These are phyloP conservation scores for Globisporangium ultimum DNA, from an alignment of 352 stramenopile species.

Conservation along the genomic window DNA sequence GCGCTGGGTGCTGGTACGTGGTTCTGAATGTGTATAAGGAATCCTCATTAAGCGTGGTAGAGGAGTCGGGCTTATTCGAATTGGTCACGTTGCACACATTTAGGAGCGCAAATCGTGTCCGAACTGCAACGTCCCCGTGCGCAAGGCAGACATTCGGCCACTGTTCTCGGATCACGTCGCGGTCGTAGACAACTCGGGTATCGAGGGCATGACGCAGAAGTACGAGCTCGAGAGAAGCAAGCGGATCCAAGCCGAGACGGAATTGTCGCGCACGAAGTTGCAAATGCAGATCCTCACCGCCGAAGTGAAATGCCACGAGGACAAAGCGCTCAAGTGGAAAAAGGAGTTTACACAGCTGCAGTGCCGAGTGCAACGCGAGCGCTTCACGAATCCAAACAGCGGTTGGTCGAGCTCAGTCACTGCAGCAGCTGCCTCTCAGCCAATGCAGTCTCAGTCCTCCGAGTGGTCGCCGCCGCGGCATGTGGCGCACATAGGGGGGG, in stretches of 20 bases:
- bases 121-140: slow-evolving; percentile 55
- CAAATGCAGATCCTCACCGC: slow-evolving; percentile 27
- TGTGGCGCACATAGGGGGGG: too few species aligned
- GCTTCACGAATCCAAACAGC: slow-evolving; percentile 7
- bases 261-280: slow-evolving; percentile 35
- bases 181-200: slow-evolving; percentile 68
- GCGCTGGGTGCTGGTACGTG: slow-evolving; percentile 43
- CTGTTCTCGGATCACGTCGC: slow-evolving; percentile 73
- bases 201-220: slow-evolving; percentile 57
- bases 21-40: neutral
- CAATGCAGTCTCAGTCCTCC: too few species aligned
- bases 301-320: slow-evolving; percentile 18
- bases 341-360: slow-evolving; percentile 23
- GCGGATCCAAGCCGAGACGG: slow-evolving; percentile 38
- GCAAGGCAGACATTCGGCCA: slow-evolving; percentile 46
- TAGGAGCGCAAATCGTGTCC: slow-evolving; percentile 57
- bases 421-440: neutral
- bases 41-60: too few species aligned
- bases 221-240: slow-evolving; percentile 52
- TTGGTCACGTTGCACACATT: too few species aligned
- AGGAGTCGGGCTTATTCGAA: too few species aligned
- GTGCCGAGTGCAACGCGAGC: slow-evolving; percentile 18
- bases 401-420: too few species aligned
- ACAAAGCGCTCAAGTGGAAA: slow-evolving; percentile 30
- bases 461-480: too few species aligned